Base-by-base conservation (phyloP, 202 grass and related monocot genomes). In the Cymbopogon flexuosus region DNA sequence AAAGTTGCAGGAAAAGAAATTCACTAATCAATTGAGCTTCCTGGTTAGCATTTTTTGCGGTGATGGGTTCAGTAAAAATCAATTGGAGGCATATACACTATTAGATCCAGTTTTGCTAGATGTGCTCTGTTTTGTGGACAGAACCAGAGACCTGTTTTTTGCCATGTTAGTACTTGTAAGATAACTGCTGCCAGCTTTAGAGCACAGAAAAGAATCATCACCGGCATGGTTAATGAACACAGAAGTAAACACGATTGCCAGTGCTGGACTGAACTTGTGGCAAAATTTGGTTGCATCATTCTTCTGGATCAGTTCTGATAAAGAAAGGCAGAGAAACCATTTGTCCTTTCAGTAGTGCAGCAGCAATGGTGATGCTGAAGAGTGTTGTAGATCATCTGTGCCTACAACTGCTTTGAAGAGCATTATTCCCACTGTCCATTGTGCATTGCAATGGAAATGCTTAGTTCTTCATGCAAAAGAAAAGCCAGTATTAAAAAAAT, bases 1-100 rank as follows among this genome's bases (percentile, higher is more conserved):
- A 57, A 89, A 62, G 51, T 86, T 83, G 67, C 72, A 64, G 24
- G 40, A 68, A 86, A 85, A 73, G 51, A 68, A 83, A 86, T 33
- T 46, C 52, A 86, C 51, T 79, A 86, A 68, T 82, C 68, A 75
- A 75, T 75, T 54, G 79, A 63, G 45, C 7, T 47, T 60, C 42
- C 63, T 68, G 31, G 37, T 78, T 85, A 84, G 61, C 40, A 36
- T 89, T 86, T 82, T 82, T 68, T 42, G 46, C 2, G 73, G 18
- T 43, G 49, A 67, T 21, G 46, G 52, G 41, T 74, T 39, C 34
- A 30, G 49, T 85, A 79, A 52, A 72, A 71, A 83, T 63, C 74
- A 82, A 23, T 64, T 75, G 40, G 62, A 75, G 73, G 68, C 54
- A 70, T 73, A 5, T 0, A 0, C 35, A 76, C 70, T 27, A 51